Percentiles rank a stretch among this genome's conserved stretches.
These are phyloP conservation scores for Xylaria sp. DNA, from an alignment of 2,329 filamentous ascomycete genomes.

Conservation along the genomic window DNA sequence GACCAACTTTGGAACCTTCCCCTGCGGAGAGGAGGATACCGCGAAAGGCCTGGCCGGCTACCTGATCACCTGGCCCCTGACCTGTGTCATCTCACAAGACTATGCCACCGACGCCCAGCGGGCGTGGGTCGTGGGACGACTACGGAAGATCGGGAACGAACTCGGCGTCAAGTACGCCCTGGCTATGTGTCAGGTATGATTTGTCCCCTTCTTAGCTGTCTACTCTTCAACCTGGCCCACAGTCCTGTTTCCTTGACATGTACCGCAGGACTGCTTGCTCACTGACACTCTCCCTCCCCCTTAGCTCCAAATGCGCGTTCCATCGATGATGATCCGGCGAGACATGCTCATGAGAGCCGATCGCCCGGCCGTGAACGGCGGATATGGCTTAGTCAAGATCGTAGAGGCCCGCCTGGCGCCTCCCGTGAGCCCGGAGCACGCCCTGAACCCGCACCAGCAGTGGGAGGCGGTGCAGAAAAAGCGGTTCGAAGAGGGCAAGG, in stretches of 20 bases:
- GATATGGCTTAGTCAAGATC: conserved; percentile 57
- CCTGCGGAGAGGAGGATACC: conserved; percentile 60
- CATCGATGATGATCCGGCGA: conserved; percentile 69
- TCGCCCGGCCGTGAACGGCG: conserved; percentile 52
- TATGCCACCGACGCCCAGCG: conserved; percentile 69
- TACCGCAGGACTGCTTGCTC: neutral
- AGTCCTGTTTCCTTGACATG: neutral
- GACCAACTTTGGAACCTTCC: conserved; percentile 58
- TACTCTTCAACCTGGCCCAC: neutral
- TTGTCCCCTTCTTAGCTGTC: neutral
- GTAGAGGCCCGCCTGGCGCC: conserved; percentile 53
- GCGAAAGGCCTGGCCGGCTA: conserved; percentile 67
- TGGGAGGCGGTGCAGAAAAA: conserved; percentile 60
- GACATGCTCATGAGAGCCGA: conserved; percentile 61
- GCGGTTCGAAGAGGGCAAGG: conserved; percentile 56
- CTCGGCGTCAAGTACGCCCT: conserved; percentile 69
- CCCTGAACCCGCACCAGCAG: conserved; percentile 59
- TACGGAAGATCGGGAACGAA: conserved; percentile 64
- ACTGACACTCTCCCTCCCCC: neutral
- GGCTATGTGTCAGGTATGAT: conserved; percentile 62
- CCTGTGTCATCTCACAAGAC: conserved; percentile 65
- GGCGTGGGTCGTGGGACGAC: conserved; percentile 63
- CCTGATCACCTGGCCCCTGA: conserved; percentile 68
- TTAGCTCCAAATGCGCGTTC: conserved; percentile 67
- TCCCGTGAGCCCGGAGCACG: conserved; percentile 49